These are phyloP conservation scores for Lojkania enalia DNA, from an alignment of 2,329 filamentous ascomycete genomes.

Conservation along the genomic window DNA sequence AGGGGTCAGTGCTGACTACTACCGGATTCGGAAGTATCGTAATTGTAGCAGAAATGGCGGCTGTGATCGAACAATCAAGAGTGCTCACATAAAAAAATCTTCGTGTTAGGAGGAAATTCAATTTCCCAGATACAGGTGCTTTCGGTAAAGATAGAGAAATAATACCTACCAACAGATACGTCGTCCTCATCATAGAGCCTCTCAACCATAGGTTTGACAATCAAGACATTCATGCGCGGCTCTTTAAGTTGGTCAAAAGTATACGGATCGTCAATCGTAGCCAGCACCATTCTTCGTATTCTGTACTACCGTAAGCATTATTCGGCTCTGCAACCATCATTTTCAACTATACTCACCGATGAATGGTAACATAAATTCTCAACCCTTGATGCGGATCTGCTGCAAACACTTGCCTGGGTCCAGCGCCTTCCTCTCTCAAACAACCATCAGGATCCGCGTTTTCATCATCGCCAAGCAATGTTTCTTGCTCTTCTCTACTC, in stretches of 20 bases:
- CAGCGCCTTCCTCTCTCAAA: constrained; percentile 41
- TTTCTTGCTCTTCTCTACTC: constrained; percentile 54
- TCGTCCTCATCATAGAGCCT: constrained; percentile 78
- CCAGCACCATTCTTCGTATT: constrained; percentile 51
- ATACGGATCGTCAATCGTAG: constrained; percentile 63
- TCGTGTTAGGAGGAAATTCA: no score
- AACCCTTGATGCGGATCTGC: constrained; percentile 64
- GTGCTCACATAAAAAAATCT: no score
- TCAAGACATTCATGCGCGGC: constrained; percentile 77
- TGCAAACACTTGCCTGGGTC: constrained; percentile 45
- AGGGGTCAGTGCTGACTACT: constrained; percentile 14
- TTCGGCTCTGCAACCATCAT: neutral
- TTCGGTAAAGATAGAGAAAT: no score
- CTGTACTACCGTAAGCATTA: constrained; percentile 22
- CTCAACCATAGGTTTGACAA: constrained; percentile 81
- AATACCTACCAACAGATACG: constrained; percentile 68
- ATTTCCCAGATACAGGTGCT: no score
- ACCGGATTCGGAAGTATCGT: no score
- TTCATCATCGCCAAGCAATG: constrained; percentile 49
- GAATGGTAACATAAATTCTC: constrained; percentile 77
- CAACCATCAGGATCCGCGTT: constrained; percentile 52
- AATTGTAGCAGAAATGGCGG: no score
- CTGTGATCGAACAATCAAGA: no score
- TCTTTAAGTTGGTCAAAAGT: constrained; percentile 77
- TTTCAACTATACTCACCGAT: constrained; percentile 51